A percentile compares a stretch with the other conserved stretches of the same genome.
Conservation (phyloP, 23 red algal species). For the Cyanidiococcus yangmingshanensis region DNA sequence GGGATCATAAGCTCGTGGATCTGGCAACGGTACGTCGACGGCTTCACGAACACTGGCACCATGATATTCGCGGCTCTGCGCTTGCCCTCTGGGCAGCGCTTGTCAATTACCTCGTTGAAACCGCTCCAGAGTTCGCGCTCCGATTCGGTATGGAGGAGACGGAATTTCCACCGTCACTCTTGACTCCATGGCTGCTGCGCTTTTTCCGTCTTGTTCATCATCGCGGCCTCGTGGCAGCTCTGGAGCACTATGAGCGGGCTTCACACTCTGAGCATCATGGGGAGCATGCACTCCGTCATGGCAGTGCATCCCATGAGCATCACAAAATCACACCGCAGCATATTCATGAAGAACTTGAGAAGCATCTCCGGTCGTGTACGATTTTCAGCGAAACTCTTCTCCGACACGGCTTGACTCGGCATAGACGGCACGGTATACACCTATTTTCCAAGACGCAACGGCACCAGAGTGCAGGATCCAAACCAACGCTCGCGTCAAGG, state of each 20-base stretch:
- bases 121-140: neutral
- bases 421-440: neutral
- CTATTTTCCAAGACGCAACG: no score
- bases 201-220: neutral
- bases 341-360: neutral
- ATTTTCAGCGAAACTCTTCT: neutral
- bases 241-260: neutral
- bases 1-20: neutral
- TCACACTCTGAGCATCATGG: neutral
- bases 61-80: neutral
- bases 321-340: neutral
- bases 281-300: neutral
- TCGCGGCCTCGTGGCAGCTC: neutral
- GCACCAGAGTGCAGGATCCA: no score
- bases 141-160: slow-evolving; percentile 10
- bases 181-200: neutral
- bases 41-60: neutral
- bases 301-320: neutral
- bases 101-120: neutral
- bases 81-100: neutral
- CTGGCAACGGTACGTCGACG: neutral
- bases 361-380: neutral
- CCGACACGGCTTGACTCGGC: neutral
- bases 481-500: no score
- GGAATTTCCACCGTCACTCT: neutral